Conservation (phyloP, 2,329 filamentous ascomycete genomes). For the Gnomoniopsis smithogilvyi region DNA sequence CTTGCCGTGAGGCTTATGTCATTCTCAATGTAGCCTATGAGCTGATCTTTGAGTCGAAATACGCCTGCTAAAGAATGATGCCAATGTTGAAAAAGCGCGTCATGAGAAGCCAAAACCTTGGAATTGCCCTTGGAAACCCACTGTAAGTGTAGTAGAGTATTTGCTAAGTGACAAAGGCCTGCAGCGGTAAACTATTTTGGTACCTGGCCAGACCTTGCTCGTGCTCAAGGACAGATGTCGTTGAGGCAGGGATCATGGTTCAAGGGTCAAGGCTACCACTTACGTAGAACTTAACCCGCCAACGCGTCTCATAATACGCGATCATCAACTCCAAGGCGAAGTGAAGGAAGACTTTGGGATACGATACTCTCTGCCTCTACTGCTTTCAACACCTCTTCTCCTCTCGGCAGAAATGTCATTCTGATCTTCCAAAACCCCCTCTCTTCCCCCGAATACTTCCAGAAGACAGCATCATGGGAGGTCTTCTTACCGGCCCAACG, state of each 20-base stretch:
- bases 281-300: background rate
- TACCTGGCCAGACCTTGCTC: background rate
- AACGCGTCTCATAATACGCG: too few species aligned
- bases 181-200: background rate
- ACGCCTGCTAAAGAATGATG: too few species aligned
- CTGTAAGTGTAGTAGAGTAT: background rate
- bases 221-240: background rate
- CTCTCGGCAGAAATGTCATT: background rate
- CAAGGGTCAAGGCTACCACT: background rate
- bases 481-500: constrained; percentile 31
- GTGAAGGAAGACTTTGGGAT: too few species aligned
- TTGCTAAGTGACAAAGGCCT: too few species aligned
- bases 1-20: too few species aligned
- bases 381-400: background rate
- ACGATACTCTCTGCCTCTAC: background rate
- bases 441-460: background rate
- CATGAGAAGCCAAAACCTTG: too few species aligned
- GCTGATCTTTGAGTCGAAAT: too few species aligned
- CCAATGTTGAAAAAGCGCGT: too few species aligned
- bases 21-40: too few species aligned
- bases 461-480: constrained; percentile 5
- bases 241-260: background rate
- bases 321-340: too few species aligned
- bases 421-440: background rate
- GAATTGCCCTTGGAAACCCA: too few species aligned